Conservation (phyloP, 1,284 basidiomycete species). For the Rhizoctonia solani region DNA sequence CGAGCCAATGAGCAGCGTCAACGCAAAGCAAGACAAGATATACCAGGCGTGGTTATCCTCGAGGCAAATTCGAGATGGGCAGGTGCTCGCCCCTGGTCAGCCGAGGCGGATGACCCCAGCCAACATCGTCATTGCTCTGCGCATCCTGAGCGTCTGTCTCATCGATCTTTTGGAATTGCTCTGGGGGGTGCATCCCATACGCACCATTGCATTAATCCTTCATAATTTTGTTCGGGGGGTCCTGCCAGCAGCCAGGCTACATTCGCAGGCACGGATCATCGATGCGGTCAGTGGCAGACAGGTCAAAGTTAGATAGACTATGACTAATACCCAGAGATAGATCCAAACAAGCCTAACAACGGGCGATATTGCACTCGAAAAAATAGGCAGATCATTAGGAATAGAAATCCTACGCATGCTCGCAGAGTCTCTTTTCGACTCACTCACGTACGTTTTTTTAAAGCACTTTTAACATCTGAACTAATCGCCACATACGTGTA, state of each 20-base stretch:
- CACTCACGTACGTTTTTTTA: conserved; percentile 62
- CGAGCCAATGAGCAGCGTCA: conserved; percentile 20
- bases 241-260: conserved; percentile 76
- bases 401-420: conserved; percentile 66
- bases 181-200: conserved; percentile 66
- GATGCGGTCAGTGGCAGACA: conserved; percentile 62
- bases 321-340: conserved; percentile 47
- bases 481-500: conserved; percentile 43
- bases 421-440: conserved; percentile 67
- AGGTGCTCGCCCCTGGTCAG: conserved; percentile 62
- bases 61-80: conserved; percentile 15
- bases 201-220: conserved; percentile 64
- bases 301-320: background rate
- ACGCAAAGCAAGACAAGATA: conserved; percentile 24
- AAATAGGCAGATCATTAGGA: conserved; percentile 58
- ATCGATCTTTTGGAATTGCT: conserved; percentile 61
- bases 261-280: conserved; percentile 79
- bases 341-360: conserved; percentile 67
- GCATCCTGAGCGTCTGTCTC: conserved; percentile 58
- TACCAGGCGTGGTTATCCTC: conserved; percentile 33
- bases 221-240: conserved; percentile 70
- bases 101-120: conserved; percentile 60
- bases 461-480: conserved; percentile 32
- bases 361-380: conserved; percentile 51
- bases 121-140: conserved; percentile 61